Evolutionary conservation across 176 grass and related monocot species (phyloP).

Genomic region (Elymus sibiricus): DNA sequence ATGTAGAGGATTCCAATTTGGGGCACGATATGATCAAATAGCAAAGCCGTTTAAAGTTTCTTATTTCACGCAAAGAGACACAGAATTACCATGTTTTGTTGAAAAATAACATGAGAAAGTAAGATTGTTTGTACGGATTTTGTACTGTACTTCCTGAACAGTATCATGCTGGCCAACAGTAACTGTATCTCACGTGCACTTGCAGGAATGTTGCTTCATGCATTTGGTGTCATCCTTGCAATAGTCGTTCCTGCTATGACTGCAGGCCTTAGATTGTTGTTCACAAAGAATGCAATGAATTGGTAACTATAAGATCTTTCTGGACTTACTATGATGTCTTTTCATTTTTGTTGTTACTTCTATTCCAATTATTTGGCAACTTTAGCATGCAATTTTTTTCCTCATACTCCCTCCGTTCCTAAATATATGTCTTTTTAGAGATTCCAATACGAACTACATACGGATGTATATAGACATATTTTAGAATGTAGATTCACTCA

Average conservation of each 20-base stretch:
- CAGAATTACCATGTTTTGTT: neutral
- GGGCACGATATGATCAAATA: neutral
- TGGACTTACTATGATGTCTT: neutral
- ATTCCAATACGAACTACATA: no score
- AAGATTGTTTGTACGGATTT: neutral
- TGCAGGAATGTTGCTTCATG: constrained; percentile 86
- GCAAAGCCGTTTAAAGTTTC: neutral
- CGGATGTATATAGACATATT: no score
- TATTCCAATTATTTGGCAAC: neutral
- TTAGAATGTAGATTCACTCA: no score
- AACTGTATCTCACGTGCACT: constrained; percentile 39
- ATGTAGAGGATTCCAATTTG: neutral
- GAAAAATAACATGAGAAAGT: constrained; percentile 12
- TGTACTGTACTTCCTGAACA: neutral
- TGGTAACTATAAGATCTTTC: constrained; percentile 60
- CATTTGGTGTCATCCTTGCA: constrained; percentile 66
- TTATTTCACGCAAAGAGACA: neutral
- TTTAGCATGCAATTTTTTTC: neutral
- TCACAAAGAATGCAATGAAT: constrained; percentile 95
- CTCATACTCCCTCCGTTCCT: no score
- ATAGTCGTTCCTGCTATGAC: constrained; percentile 69
- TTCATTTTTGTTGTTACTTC: constrained; percentile 2
- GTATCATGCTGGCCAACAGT: constrained; percentile 12
- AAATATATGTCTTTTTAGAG: no score
- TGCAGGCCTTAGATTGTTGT: constrained; percentile 76